A percentile compares a stretch with the other conserved stretches of the same genome.
Evolutionary conservation across 805 yeast species (phyloP).

Genomic region (Hanseniaspora thailandica): DNA sequence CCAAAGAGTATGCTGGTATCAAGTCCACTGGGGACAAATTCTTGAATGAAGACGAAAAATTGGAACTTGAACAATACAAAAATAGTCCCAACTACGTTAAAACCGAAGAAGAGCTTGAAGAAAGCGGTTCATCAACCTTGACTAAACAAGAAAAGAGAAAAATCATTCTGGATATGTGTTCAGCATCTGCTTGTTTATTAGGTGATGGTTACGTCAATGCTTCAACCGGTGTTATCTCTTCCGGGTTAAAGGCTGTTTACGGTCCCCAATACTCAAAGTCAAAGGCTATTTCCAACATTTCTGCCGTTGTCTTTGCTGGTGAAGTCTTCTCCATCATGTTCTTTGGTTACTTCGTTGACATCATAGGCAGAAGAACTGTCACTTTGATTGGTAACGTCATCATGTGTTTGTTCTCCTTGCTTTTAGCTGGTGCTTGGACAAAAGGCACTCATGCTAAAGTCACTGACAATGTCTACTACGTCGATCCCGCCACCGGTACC

Average conservation of each 20-base stretch:
- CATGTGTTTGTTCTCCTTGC: conserved; percentile 66
- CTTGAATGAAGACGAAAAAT: neutral
- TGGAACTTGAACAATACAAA: conserved; percentile 7
- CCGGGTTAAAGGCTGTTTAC: conserved; percentile 57
- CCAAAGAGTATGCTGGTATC: conserved; percentile 6
- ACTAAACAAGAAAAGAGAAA: conserved; percentile 9
- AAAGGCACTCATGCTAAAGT: conserved; percentile 37
- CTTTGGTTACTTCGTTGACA: conserved; percentile 75
- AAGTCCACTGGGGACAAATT: neutral
- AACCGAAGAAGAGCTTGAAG: conserved; percentile 9
- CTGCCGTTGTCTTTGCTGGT: conserved; percentile 86
- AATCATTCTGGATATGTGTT: conserved; percentile 10
- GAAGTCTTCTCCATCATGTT: conserved; percentile 75
- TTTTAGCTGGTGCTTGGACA: conserved; percentile 86
- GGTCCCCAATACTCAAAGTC: conserved; percentile 52
- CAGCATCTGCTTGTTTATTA: conserved; percentile 35
- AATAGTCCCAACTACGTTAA: conserved; percentile 5
- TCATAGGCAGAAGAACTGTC: conserved; percentile 66
- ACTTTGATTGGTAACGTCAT: conserved; percentile 70
- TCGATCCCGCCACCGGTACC: conserved; percentile 75
- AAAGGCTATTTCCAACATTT: conserved; percentile 62
- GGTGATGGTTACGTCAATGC: conserved; percentile 89
- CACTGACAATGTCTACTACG: conserved; percentile 49
- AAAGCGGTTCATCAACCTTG: neutral
- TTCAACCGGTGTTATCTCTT: conserved; percentile 65